phyloP scores from a whole-genome alignment of 1,284 basidiomycete species.

The Earliella scabrosa region DNA sequence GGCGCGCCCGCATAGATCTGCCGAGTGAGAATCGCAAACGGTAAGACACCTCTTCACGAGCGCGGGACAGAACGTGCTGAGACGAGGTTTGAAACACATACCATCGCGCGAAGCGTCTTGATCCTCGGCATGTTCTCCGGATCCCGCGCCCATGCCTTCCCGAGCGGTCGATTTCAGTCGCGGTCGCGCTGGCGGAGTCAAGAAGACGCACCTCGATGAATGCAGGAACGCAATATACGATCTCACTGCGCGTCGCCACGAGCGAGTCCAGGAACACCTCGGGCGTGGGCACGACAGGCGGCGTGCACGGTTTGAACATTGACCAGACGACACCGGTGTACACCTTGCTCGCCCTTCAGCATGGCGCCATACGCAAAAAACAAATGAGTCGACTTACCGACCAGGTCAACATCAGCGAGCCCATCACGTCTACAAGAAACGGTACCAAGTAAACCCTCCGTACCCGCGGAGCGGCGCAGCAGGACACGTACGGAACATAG shows the following conservation, averaged over 20 bases:
- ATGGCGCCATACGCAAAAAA: no score
- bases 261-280: constrained; percentile 14
- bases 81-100: neutral
- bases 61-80: neutral
- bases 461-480: no score
- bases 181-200: no score
- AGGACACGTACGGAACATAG: no score
- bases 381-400: constrained; percentile 5
- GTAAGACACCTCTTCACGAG: neutral
- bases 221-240: constrained; percentile 27
- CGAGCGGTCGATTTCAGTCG: neutral
- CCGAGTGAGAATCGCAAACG: neutral
- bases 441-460: no score
- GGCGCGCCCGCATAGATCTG: constrained; percentile 39
- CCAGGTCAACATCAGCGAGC: constrained; percentile 15
- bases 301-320: constrained; percentile 20
- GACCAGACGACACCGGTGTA: constrained; percentile 13
- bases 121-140: constrained; percentile 19
- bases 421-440: constrained; percentile 20
- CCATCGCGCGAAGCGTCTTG: constrained; percentile 27
- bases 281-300: constrained; percentile 23
- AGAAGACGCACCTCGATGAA: constrained; percentile 32
- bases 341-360: constrained; percentile 7
- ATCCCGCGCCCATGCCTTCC: constrained; percentile 29
- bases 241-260: constrained; percentile 14